Percentiles rank a stretch among this genome's conserved stretches.
Evolutionary conservation across 495 filamentous ascomycete species (phyloP).

Genomic region (Penicillium ochrochloron): DNA sequence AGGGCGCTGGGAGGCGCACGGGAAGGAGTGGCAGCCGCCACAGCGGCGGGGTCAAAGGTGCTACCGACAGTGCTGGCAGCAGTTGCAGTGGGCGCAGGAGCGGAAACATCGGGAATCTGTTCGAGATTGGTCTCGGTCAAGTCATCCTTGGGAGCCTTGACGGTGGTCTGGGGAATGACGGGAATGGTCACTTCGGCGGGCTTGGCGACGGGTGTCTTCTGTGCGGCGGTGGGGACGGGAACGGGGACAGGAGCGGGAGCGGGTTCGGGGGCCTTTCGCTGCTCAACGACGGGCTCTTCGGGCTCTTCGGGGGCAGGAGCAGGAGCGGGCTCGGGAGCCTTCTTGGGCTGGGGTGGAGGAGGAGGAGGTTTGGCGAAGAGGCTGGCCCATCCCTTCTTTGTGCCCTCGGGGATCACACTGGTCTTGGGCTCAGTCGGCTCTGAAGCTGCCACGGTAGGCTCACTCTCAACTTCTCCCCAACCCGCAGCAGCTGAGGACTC

Average conservation of each 20-base stretch:
- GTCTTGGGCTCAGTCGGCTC: conserved; percentile 47
- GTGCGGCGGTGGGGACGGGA: conserved; percentile 34
- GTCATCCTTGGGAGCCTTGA: conserved; percentile 76
- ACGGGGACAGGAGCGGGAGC: conserved; percentile 32
- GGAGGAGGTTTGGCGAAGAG: conserved; percentile 59
- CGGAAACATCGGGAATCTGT: conserved; percentile 79
- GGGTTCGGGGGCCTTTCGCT: conserved; percentile 23
- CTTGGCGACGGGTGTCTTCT: conserved; percentile 38
- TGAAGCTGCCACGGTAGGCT: conserved; percentile 35
- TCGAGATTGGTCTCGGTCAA: conserved; percentile 92
- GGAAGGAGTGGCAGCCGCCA: conserved; percentile 61
- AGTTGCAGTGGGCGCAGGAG: conserved; percentile 75
- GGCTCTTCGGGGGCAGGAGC: conserved; percentile 38
- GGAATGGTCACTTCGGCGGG: conserved; percentile 33
- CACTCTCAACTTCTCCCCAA: conserved; percentile 34
- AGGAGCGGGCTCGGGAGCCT: conserved; percentile 34
- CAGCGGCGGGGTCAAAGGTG: conserved; percentile 69
- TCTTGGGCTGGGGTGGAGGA: conserved; percentile 42
- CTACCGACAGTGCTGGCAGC: conserved; percentile 90
- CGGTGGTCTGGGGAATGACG: conserved; percentile 56
- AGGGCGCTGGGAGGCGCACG: conserved; percentile 69
- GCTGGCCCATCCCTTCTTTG: conserved; percentile 68
- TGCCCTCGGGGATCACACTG: conserved; percentile 49
- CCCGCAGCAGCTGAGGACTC: conserved; percentile 46
- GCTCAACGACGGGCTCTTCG: conserved; percentile 32